phyloP scores from a whole-genome alignment of 2,329 filamentous ascomycete species.

The Pyrenophora tritici-repentis region DNA sequence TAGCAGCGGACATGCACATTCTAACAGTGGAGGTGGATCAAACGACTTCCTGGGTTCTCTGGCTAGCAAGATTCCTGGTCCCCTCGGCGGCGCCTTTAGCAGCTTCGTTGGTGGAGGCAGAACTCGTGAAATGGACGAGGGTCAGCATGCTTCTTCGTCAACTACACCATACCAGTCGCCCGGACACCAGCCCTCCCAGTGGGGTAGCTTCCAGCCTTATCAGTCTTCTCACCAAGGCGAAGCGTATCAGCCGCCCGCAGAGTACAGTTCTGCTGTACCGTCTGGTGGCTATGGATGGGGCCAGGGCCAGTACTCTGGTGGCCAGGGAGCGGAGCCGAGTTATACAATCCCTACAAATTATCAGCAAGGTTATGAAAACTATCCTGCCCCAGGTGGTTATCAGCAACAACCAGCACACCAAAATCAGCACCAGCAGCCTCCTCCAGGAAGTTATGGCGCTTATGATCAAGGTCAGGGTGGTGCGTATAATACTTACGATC shows the following conservation, averaged over 20 bases:
- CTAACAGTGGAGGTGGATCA: constrained; percentile 13
- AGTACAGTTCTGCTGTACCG: constrained; percentile 34
- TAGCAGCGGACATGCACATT: constrained; percentile 14
- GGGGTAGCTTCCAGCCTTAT: constrained; percentile 43
- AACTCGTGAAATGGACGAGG: constrained; percentile 32
- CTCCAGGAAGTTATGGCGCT: constrained; percentile 24
- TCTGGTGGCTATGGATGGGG: constrained; percentile 34
- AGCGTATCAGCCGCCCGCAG: constrained; percentile 33
- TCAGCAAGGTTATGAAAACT: constrained; percentile 46
- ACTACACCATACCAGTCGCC: constrained; percentile 19
- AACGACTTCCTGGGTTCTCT: constrained; percentile 34
- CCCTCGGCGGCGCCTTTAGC: constrained; percentile 21
- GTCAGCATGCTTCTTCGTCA: constrained; percentile 18
- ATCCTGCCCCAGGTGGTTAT: constrained; percentile 23
- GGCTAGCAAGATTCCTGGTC: constrained; percentile 25
- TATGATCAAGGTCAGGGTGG: constrained; percentile 20
- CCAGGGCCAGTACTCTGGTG: constrained; percentile 39
- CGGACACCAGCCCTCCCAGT: constrained; percentile 19
- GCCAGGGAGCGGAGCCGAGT: constrained; percentile 39
- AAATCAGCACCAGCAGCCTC: constrained; percentile 17
- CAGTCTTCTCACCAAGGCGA: constrained; percentile 41
- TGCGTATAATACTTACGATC: constrained; percentile 31
- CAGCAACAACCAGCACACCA: constrained; percentile 9
- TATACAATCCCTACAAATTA: constrained; percentile 44
- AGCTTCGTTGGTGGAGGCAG: constrained; percentile 27